Evolutionary conservation across 768 basidiomycete genomes (phyloP).

Genomic region (Rhizopogon salebrosus): DNA sequence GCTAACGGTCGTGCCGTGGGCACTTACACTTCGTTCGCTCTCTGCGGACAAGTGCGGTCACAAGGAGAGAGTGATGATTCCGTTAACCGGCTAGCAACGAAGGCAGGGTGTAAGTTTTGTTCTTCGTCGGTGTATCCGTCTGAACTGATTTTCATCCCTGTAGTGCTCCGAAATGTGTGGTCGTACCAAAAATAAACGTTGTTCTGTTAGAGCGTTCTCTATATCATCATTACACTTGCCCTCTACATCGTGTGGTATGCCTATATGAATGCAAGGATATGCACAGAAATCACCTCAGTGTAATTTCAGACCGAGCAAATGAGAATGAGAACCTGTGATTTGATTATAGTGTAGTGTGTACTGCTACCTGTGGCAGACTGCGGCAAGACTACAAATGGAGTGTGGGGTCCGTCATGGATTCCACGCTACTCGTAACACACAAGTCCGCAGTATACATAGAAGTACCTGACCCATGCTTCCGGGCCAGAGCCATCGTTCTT

Average conservation of each 20-base stretch:
- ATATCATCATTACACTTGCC: slow-evolving; percentile 10
- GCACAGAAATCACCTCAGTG: neutral
- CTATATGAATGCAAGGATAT: neutral
- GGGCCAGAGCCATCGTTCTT: slow-evolving; percentile 18
- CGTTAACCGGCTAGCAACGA: slow-evolving; percentile 92
- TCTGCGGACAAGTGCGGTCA: slow-evolving; percentile 90
- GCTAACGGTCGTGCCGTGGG: slow-evolving; percentile 73
- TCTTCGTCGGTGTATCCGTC: neutral
- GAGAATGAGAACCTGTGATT: neutral
- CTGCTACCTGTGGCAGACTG: slow-evolving; percentile 20
- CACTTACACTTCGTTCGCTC: slow-evolving; percentile 87
- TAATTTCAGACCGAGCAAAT: neutral
- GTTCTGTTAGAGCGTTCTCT: slow-evolving; percentile 10
- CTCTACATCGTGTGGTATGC: slow-evolving; percentile 2
- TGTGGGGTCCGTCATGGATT: neutral
- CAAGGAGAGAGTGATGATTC: slow-evolving; percentile 97
- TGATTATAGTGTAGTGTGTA: neutral
- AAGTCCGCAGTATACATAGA: neutral
- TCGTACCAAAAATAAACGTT: slow-evolving; percentile 81
- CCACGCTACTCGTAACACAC: too few species aligned
- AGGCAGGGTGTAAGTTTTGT: slow-evolving; percentile 79
- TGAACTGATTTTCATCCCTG: slow-evolving; percentile 5
- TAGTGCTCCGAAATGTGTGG: slow-evolving; percentile 97
- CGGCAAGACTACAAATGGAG: slow-evolving; percentile 4
- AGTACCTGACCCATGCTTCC: slow-evolving; percentile 11